Percentiles rank a stretch among this genome's conserved stretches.
Conservation (phyloP, 2,329 filamentous ascomycete species). For the Fusarium albosuccineum region DNA sequence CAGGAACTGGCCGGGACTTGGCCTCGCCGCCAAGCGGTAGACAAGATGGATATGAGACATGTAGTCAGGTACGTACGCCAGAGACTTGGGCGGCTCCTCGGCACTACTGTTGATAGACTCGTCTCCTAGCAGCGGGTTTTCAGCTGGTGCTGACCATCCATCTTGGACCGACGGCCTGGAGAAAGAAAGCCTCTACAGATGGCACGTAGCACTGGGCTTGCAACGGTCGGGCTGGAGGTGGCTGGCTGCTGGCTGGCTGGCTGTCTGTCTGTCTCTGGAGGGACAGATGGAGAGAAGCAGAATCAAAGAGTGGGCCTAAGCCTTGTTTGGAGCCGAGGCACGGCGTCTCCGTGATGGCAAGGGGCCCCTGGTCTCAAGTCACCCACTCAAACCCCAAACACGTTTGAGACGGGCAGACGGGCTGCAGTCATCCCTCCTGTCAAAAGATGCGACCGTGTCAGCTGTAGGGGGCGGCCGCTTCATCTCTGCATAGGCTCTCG, state of each 20-base stretch:
- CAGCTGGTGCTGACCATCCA: constrained; percentile 22
- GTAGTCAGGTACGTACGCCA: neutral
- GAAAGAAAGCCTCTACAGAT: neutral
- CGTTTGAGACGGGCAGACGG: constrained; percentile 38
- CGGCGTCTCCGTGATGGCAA: constrained; percentile 43
- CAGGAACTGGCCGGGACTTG: constrained; percentile 9
- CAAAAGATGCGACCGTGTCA: constrained; percentile 31
- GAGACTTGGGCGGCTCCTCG: constrained; percentile 6
- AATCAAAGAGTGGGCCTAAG: constrained; percentile 16
- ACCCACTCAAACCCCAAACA: constrained; percentile 40
- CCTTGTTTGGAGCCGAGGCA: constrained; percentile 35
- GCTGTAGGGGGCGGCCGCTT: constrained; percentile 31
- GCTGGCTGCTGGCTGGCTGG: neutral
- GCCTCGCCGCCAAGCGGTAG: neutral
- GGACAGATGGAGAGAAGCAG: neutral
- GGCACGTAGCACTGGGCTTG: neutral
- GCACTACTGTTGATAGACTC: constrained; percentile 9
- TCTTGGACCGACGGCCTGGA: constrained; percentile 22
- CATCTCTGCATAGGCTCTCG: constrained; percentile 33
- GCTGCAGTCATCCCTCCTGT: constrained; percentile 31
- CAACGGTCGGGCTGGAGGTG: constrained; percentile 25
- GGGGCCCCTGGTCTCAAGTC: constrained; percentile 10
- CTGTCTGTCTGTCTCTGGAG: neutral
- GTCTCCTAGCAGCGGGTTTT: constrained; percentile 25
- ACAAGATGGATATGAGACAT: neutral